A percentile compares a stretch with the other conserved stretches of the same genome.
Conservation (phyloP, 164 flowering plant genomes). For the Magnolia changhungtana region DNA sequence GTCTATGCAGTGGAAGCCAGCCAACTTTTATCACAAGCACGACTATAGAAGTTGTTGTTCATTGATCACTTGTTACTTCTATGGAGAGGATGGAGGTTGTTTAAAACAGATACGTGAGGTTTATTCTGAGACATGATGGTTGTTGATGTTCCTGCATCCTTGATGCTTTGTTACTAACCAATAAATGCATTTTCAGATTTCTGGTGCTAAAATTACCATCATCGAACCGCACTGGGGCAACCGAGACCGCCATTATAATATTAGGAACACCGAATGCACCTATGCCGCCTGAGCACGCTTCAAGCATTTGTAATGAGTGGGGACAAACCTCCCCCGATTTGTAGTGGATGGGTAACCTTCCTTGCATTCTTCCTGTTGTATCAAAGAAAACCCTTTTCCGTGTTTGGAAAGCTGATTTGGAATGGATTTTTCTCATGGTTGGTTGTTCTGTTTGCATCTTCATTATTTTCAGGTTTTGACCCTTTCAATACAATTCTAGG, state of each 20-base stretch:
- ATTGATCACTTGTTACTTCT: slow-evolving; percentile 71
- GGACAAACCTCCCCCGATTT: slow-evolving; percentile 42
- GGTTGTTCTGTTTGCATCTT: too few relatives aligned
- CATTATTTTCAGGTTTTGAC: too few relatives aligned
- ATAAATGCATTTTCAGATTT: slow-evolving; percentile 50
- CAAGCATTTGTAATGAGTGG: slow-evolving; percentile 94
- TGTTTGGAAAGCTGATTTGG: too few relatives aligned
- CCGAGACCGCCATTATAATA: slow-evolving; percentile 72
- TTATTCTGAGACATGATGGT: not conserved
- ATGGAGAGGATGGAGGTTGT: slow-evolving; percentile 86
- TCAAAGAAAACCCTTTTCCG: too few relatives aligned
- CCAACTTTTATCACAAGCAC: slow-evolving; percentile 76
- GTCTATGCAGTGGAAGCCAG: slow-evolving; percentile 50
- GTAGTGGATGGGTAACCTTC: slow-evolving; percentile 1
- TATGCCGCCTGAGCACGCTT: slow-evolving; percentile 97
- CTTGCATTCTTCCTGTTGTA: not conserved
- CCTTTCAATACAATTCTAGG: too few relatives aligned
- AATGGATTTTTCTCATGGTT: too few relatives aligned
- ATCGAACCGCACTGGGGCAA: slow-evolving; percentile 70
- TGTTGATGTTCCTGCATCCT: not conserved
- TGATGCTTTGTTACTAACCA: slow-evolving; percentile 5
- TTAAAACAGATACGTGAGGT: slow-evolving; percentile 40
- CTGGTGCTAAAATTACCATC: slow-evolving; percentile 81
- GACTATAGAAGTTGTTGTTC: slow-evolving; percentile 87
- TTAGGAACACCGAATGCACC: slow-evolving; percentile 89